Percentiles rank a stretch among this genome's conserved stretches.
Conservation (phyloP, 2,329 filamentous ascomycete genomes). For the Colletotrichum truncatum region DNA sequence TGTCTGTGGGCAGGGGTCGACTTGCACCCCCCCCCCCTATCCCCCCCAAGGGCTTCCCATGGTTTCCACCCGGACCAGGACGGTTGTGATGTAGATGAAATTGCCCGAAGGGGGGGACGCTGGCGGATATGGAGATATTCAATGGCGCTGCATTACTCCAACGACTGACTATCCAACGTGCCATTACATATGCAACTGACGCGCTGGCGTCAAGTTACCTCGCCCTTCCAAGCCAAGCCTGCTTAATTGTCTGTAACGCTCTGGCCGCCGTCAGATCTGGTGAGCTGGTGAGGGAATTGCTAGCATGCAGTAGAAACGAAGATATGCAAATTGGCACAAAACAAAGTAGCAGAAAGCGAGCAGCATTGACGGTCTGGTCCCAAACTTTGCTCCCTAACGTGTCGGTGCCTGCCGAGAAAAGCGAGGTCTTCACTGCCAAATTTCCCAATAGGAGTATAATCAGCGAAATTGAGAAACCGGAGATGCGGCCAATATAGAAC, state of each 20-base stretch:
- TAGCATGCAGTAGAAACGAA: neutral
- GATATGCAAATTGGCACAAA: constrained; percentile 14
- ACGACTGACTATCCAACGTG: constrained; percentile 31
- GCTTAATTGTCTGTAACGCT: constrained; percentile 12
- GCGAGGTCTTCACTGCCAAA: neutral
- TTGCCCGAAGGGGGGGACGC: constrained; percentile 50
- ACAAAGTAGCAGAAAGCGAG: neutral
- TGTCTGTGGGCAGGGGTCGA: constrained; percentile 33
- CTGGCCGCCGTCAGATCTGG: constrained; percentile 11
- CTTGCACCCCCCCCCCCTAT: constrained; percentile 28
- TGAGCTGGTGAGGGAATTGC: neutral
- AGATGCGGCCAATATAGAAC: constrained; percentile 14
- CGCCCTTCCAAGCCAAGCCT: constrained; percentile 15
- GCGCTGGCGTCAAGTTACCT: constrained; percentile 22
- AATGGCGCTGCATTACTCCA: constrained; percentile 38
- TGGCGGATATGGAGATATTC: constrained; percentile 35
- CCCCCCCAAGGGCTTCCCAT: constrained; percentile 20
- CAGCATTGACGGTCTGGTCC: constrained; percentile 3
- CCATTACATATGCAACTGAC: constrained; percentile 39
- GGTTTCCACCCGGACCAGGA: constrained; percentile 39
- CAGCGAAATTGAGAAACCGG: constrained; percentile 6
- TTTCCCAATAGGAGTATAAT: constrained; percentile 9
- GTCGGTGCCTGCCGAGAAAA: neutral
- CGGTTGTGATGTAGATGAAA: constrained; percentile 52
- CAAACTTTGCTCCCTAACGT: constrained; percentile 1